Conservation (phyloP, 1,284 basidiomycete species). For the Marasmius sp. region DNA sequence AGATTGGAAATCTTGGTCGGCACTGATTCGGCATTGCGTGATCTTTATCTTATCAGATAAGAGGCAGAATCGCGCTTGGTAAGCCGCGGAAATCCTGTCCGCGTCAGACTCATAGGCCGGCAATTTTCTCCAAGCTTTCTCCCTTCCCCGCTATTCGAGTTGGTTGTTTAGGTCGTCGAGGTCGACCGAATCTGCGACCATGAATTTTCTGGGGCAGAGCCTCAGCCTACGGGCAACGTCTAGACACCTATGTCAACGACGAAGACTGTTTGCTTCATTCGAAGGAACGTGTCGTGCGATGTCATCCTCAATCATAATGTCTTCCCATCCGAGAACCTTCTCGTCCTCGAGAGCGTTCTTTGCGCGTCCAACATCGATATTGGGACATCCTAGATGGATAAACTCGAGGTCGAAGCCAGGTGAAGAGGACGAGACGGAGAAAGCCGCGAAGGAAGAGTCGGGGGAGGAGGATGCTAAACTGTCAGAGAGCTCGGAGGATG, state of each 20-base stretch:
- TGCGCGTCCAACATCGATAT: conserved; percentile 19
- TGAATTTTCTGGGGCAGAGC: conserved; percentile 1
- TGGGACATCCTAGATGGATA: conserved; percentile 29
- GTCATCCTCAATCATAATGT: conserved; percentile 1
- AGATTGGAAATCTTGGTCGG: too few relatives aligned
- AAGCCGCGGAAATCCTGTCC: too few relatives aligned
- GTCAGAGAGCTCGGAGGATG: conserved; percentile 4
- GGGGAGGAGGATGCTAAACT: not conserved
- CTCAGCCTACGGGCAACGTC: not conserved
- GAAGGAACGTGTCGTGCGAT: not conserved
- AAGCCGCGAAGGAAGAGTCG: conserved; percentile 5
- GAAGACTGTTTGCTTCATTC: not conserved
- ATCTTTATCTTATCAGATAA: too few relatives aligned
- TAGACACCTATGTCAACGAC: not conserved
- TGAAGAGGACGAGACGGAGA: conserved; percentile 3
- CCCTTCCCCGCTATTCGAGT: too few relatives aligned
- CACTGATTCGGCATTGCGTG: too few relatives aligned
- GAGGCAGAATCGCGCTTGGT: too few relatives aligned
- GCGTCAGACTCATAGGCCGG: too few relatives aligned
- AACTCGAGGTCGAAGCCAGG: conserved; percentile 16
- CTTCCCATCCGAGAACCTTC: conserved; percentile 7
- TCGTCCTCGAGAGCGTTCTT: conserved; percentile 4
- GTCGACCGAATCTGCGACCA: not conserved
- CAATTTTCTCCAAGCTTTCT: too few relatives aligned
- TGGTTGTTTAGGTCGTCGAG: too few relatives aligned